A percentile compares a stretch with the other conserved stretches of the same genome.
Evolutionary conservation across 805 yeast genomes (phyloP).

Genomic region (Lachancea dasiensis): DNA sequence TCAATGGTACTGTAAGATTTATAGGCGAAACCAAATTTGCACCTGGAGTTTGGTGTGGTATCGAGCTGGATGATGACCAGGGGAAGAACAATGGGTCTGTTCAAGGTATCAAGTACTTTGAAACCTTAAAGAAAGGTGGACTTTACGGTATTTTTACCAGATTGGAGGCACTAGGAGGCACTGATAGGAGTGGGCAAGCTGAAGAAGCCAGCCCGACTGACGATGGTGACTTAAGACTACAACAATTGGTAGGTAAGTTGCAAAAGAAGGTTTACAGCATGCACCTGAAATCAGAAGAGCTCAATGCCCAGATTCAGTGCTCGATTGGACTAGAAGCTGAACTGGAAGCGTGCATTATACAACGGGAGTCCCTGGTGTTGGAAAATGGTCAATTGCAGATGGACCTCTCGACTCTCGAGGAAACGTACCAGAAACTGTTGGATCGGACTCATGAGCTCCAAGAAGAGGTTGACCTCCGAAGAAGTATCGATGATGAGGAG

Average conservation of each 20-base stretch:
- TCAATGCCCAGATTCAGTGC: conserved; percentile 3
- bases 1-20: conserved; percentile 43
- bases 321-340: conserved; percentile 22
- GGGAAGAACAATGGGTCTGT: conserved; percentile 82
- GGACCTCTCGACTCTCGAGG: conserved; percentile 28
- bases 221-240: conserved; percentile 12
- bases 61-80: conserved; percentile 65
- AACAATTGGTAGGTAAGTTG: conserved; percentile 37
- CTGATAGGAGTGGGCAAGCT: neutral
- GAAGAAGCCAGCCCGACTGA: neutral
- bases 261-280: conserved; percentile 41
- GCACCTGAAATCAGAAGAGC: conserved; percentile 20
- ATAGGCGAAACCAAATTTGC: conserved; percentile 54
- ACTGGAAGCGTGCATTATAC: conserved; percentile 36
- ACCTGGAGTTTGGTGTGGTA: conserved; percentile 71
- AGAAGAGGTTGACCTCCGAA: conserved; percentile 26
- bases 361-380: conserved; percentile 39
- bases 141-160: conserved; percentile 46
- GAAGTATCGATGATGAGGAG: conserved; percentile 13
- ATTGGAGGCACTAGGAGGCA: conserved; percentile 27
- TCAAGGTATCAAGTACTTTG: conserved; percentile 53
- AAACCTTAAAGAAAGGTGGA: conserved; percentile 42
- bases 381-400: conserved; percentile 29
- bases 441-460: conserved; percentile 32
- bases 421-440: conserved; percentile 30